Conservation (phyloP, 2,329 filamentous ascomycete genomes). For the Phaeoacremonium minimum region DNA sequence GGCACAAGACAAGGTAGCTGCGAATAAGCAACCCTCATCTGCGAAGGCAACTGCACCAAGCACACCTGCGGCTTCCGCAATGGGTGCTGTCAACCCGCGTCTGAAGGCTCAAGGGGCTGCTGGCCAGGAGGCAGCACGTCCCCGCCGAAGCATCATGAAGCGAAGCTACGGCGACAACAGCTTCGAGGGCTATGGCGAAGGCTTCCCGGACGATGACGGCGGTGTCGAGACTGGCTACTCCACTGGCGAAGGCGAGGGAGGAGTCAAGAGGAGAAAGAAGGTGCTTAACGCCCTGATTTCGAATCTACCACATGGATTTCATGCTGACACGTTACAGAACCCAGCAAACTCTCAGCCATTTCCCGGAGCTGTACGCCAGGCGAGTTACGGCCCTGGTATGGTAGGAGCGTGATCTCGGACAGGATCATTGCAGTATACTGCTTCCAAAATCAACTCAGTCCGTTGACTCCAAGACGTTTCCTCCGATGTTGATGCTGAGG, state of each 20-base stretch:
- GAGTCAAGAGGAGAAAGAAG: conserved; percentile 63
- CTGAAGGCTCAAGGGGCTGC: conserved; percentile 31
- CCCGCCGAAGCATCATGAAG: conserved; percentile 67
- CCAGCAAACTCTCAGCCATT: conserved; percentile 36
- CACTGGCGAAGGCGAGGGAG: conserved; percentile 62
- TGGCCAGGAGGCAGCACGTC: conserved; percentile 46
- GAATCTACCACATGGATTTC: conserved; percentile 19
- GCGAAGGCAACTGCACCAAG: conserved; percentile 47
- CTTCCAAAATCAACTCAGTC: too few species aligned
- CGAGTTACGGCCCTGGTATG: conserved; percentile 55
- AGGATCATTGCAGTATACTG: too few species aligned
- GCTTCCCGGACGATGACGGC: conserved; percentile 63
- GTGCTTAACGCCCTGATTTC: conserved; percentile 32
- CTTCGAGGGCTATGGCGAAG: conserved; percentile 71
- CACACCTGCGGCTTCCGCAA: conserved; percentile 38
- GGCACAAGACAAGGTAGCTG: conserved; percentile 32
- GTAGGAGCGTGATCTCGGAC: conserved; percentile 51
- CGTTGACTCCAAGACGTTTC: too few species aligned
- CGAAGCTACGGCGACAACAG: conserved; percentile 71
- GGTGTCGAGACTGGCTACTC: conserved; percentile 60
- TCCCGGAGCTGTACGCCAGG: conserved; percentile 39
- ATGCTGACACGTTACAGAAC: conserved; percentile 43
- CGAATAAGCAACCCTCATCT: conserved; percentile 32
- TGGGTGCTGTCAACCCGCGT: conserved; percentile 21
- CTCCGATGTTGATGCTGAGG: too few species aligned